Conservation (phyloP, 75 land plant species). For the Pinus tabuliformis region DNA sequence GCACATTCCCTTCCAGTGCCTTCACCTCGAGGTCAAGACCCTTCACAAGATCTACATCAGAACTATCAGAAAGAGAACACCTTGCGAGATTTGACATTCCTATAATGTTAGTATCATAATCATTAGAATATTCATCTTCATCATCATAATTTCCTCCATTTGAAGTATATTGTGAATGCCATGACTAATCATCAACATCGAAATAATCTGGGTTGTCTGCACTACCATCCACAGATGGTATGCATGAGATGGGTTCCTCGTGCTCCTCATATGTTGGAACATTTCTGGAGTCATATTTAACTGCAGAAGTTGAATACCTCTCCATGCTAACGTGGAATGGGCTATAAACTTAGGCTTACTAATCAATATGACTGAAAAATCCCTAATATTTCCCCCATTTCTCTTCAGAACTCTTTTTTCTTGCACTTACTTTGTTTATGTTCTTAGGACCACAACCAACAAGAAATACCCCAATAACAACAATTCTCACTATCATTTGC, state of each 20-base stretch:
- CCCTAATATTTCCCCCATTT: too few relatives aligned
- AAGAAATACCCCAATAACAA: too few relatives aligned
- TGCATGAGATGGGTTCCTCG: background rate
- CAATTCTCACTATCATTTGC: too few relatives aligned
- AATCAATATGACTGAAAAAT: background rate
- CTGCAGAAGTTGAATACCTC: background rate
- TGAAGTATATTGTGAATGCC: background rate
- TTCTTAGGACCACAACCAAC: too few relatives aligned
- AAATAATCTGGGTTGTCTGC: background rate
- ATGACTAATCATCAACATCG: background rate
- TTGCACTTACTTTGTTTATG: too few relatives aligned
- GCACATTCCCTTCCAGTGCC: background rate
- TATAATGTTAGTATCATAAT: background rate
- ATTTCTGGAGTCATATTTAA: background rate
- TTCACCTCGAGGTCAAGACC: constrained; percentile 10
- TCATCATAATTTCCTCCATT: background rate
- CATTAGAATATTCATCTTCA: background rate
- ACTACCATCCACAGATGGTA: background rate
- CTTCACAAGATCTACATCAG: background rate
- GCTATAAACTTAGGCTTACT: background rate
- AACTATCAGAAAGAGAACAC: too few relatives aligned
- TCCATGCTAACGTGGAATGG: background rate
- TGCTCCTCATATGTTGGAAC: too few relatives aligned
- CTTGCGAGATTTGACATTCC: too few relatives aligned
- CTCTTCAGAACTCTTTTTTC: too few relatives aligned